These are phyloP conservation scores for Solanum sitiens DNA, from an alignment of 257 asterid genomes.

Conservation along the genomic window DNA sequence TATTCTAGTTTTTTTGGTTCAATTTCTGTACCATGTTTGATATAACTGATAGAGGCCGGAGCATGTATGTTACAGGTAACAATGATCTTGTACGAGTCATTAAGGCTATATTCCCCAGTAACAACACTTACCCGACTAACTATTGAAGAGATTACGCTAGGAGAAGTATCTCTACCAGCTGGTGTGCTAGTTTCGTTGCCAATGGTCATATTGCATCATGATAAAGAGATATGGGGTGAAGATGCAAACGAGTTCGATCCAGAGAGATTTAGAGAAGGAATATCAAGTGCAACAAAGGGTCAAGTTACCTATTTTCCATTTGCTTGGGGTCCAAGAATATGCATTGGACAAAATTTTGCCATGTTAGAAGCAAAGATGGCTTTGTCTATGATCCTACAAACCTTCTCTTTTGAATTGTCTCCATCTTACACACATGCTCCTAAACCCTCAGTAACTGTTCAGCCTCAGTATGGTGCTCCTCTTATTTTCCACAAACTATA, in stretches of 20 bases:
- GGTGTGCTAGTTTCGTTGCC: conserved; percentile 11
- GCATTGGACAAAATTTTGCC: conserved; percentile 23
- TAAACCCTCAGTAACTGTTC: background rate
- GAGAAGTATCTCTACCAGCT: conserved; percentile 10
- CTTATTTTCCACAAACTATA: conserved; percentile 12
- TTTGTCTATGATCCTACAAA: conserved; percentile 23
- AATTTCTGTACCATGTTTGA: background rate
- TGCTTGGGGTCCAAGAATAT: conserved; percentile 27
- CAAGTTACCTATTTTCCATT: conserved; percentile 15
- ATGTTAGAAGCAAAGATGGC: conserved; percentile 24
- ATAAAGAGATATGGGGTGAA: conserved; percentile 21
- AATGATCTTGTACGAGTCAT: conserved; percentile 8
- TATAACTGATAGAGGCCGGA: background rate
- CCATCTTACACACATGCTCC: conserved; percentile 26
- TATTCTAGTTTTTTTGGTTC: background rate
- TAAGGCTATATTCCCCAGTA: conserved; percentile 23
- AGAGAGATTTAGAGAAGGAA: conserved; percentile 20
- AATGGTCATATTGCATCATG: conserved; percentile 10
- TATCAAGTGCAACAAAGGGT: conserved; percentile 2
- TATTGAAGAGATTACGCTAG: conserved; percentile 6
- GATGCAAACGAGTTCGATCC: conserved; percentile 21
- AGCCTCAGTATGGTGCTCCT: conserved; percentile 25
- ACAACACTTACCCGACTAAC: background rate
- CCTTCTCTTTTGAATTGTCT: conserved; percentile 15
- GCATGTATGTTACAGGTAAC: conserved; percentile 7